phyloP scores from a whole-genome alignment of 768 basidiomycete species.

The Rhodotorula graminis region DNA sequence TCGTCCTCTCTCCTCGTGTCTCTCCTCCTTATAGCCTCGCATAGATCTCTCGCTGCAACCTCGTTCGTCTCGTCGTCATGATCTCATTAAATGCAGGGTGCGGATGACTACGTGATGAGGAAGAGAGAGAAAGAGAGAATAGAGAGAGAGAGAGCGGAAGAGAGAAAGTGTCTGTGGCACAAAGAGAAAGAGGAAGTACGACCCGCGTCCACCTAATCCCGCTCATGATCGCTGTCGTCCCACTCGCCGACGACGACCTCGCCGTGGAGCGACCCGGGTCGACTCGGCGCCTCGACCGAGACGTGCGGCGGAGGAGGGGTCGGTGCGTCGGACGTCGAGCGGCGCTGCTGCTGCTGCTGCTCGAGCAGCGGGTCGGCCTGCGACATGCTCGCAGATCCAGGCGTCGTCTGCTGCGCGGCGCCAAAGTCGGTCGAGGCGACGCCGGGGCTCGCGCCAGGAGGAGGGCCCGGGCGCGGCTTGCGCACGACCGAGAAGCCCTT shows the following conservation, averaged over 20 bases:
- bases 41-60: neutral
- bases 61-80: neutral
- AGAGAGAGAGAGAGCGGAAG: neutral
- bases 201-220: neutral
- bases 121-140: neutral
- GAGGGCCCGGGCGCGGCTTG: constrained; percentile 22
- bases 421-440: neutral
- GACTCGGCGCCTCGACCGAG: constrained; percentile 31
- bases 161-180: neutral
- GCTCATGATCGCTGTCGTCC: neutral
- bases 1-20: too few species aligned
- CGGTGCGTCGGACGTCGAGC: neutral
- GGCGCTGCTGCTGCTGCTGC: neutral
- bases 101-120: neutral
- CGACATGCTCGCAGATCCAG: neutral
- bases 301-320: constrained; percentile 27
- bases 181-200: neutral
- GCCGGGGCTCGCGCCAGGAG: neutral
- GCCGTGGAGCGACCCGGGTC: constrained; percentile 8
- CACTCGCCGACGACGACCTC: constrained; percentile 7
- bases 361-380: constrained; percentile 19
- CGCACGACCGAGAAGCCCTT: constrained; percentile 36
- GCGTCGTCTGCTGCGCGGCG: neutral
- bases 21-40: neutral
- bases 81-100: neutral